Evolutionary conservation across 208 protist genomes (phyloP), one percentile per base, ranked within the genome.

Genomic region (Leishmania martiniquensis): DNA sequence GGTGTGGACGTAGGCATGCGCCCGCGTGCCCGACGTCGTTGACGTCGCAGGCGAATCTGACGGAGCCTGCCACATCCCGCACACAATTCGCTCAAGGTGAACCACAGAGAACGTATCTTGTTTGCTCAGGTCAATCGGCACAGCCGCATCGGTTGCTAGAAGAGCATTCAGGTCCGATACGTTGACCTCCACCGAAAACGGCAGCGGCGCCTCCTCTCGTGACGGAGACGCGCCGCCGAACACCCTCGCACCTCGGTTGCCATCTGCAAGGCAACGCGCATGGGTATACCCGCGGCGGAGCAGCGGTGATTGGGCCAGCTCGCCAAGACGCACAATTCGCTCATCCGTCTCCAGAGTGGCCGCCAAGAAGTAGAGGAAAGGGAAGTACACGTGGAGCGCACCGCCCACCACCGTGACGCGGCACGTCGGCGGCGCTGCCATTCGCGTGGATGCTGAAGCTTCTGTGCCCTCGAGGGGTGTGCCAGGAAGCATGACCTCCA

Each of bases 361-460:
- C 1, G 39, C 39, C 54, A 65, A 70, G 45, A 84, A 65, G 71
- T 84, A 84, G 39, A 84, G 69, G 10, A 84, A 76, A 0, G 80
- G 75, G 34, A 72, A 84, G 63, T 84, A 84, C 5, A 73, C 75
- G 70, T 84, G 80, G 22, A 84, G 3, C 1, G 70, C 80, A 54
- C 80, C 80, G 44, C 80, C 80, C 7, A 32, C 4, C 68, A 80
- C n/a, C 1, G 34, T 37, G 7, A 77, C 29, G 20, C 59, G 32
- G 45, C 80, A 84, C 34, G 54, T 63, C 7, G 57, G 47, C 9
- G 45, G 45, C 22, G 25, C 44, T 7, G 10, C 44, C 25, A 25
- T n/a, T 69, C 10, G 42, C 34, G 39, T 17, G 10, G 1, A 47
- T 42, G 44, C 32, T 2, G 37, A 10, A 10, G 45, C 47, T 9